A percentile compares a stretch with the other conserved stretches of the same genome.
phyloP scores from a whole-genome alignment of 768 basidiomycete genomes.

The Phanerodontia chrysosporium region DNA sequence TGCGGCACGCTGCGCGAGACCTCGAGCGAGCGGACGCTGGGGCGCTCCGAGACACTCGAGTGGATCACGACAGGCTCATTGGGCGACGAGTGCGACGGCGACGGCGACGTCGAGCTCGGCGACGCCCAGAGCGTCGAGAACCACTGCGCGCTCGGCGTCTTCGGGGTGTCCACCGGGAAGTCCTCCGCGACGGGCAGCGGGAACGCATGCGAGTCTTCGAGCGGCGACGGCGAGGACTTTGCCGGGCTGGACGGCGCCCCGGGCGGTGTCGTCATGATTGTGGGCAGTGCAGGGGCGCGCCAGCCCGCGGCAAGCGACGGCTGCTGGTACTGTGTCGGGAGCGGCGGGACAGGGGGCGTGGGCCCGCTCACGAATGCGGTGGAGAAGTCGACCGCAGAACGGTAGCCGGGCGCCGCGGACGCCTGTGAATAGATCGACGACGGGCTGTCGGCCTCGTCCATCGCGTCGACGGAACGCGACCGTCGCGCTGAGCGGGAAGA shows the following conservation, averaged over 20 bases:
- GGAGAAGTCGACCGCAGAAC: not conserved
- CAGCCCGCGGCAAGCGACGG: not conserved
- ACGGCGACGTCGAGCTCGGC: not conserved
- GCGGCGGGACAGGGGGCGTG: not conserved
- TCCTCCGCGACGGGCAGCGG: not conserved
- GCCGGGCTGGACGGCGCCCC: not conserved
- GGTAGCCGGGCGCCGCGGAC: slow-evolving; percentile 3
- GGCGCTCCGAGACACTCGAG: not conserved
- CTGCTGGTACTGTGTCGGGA: not conserved
- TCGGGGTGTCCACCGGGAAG: not conserved
- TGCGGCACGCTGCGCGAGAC: not conserved
- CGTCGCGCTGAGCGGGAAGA: not conserved
- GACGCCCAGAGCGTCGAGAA: not conserved
- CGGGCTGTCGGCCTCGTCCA: slow-evolving; percentile 2
- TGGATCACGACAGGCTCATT: not conserved
- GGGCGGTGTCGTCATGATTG: not conserved
- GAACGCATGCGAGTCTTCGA: not conserved
- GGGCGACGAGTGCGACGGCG: not conserved
- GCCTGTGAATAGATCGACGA: slow-evolving; percentile 11
- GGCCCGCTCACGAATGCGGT: not conserved
- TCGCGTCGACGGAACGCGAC: not conserved
- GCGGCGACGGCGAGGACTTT: not conserved
- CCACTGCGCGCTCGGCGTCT: not conserved
- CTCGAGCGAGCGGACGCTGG: not conserved
- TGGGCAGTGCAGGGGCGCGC: not conserved